Evolutionary conservation across 1,284 basidiomycete genomes (phyloP).

Genomic region (Cryptococcus hybrid): DNA sequence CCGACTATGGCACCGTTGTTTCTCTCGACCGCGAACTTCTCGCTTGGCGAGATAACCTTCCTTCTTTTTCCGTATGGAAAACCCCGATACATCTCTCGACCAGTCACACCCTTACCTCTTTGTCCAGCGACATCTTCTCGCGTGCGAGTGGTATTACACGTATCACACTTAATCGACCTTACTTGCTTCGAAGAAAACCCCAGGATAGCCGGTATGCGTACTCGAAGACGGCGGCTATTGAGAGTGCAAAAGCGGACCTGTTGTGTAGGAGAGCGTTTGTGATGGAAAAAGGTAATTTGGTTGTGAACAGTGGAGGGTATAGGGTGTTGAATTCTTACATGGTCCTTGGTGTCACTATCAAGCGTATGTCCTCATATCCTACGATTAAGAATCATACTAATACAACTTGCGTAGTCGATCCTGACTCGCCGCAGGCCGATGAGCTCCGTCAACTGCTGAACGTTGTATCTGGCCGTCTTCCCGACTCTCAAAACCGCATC

Average conservation of each 20-base stretch:
- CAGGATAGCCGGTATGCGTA: constrained; percentile 49
- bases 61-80: constrained; percentile 44
- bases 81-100: constrained; percentile 45
- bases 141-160: constrained; percentile 48
- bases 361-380: constrained; percentile 31
- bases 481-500: constrained; percentile 44
- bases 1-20: constrained; percentile 51
- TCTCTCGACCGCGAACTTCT: constrained; percentile 51
- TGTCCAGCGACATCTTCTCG: constrained; percentile 48
- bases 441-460: constrained; percentile 50
- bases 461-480: constrained; percentile 49
- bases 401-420: constrained; percentile 39
- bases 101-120: constrained; percentile 45
- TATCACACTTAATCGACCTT: constrained; percentile 50
- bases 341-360: constrained; percentile 51
- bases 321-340: constrained; percentile 52
- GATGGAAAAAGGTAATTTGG: constrained; percentile 50
- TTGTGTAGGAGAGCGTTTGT: constrained; percentile 48
- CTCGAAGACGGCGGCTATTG: constrained; percentile 51
- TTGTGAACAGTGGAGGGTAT: constrained; percentile 49
- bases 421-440: constrained; percentile 49
- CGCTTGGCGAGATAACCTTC: constrained; percentile 47
- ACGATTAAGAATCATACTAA: not conserved
- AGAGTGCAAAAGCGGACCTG: constrained; percentile 51
- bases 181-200: constrained; percentile 48